Conservation (phyloP, 176 grass and related monocot species). For the barley (Hordeum vulgare) region DNA sequence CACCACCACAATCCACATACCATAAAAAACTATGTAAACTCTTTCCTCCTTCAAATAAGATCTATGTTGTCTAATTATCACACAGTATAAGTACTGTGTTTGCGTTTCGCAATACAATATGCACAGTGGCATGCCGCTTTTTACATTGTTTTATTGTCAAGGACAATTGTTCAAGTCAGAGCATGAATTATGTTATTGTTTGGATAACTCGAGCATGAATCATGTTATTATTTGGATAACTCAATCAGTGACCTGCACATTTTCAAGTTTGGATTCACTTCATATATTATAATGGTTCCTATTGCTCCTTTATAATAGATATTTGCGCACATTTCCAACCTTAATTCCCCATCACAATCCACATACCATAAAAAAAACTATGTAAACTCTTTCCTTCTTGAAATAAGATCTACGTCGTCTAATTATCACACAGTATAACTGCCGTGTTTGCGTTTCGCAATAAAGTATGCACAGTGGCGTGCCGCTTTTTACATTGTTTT, state of each 20-base stretch:
- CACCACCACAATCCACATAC: neutral
- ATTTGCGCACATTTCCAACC: too few relatives aligned
- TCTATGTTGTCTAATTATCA: neutral
- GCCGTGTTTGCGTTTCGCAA: neutral
- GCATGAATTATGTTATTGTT: too few relatives aligned
- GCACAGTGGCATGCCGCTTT: neutral
- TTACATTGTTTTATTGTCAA: neutral
- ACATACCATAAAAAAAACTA: too few relatives aligned
- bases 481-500: neutral
- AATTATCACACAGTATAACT: neutral
- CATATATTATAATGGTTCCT: too few relatives aligned
- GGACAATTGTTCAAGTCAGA: neutral
- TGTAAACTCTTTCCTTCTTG: too few relatives aligned
- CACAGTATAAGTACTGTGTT: neutral
- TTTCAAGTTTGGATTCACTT: too few relatives aligned
- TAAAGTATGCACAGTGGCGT: neutral
- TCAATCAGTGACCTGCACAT: too few relatives aligned
- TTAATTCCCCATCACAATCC: too few relatives aligned
- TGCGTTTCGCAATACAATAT: neutral
- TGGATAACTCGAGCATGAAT: too few relatives aligned
- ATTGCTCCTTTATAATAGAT: too few relatives aligned
- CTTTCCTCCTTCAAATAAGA: neutral
- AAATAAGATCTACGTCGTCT: neutral
- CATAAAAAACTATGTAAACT: too few relatives aligned
- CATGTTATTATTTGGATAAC: neutral